Evolutionary conservation across 805 yeast species (phyloP).

Genomic region (Yamadazyma phyllophila): DNA sequence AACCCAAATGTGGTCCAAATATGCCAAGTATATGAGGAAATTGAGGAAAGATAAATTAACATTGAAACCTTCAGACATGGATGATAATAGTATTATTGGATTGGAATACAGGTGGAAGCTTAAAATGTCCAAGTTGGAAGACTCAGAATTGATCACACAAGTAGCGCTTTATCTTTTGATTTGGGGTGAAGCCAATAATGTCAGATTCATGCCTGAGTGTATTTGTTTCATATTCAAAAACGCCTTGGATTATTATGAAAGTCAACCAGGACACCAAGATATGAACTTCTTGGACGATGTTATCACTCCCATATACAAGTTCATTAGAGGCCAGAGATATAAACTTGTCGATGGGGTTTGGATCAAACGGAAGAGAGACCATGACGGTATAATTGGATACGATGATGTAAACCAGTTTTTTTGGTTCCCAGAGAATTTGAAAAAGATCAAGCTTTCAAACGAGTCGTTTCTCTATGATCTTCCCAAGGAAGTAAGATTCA

Average conservation of each 20-base stretch:
- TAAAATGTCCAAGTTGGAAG: slow-evolving; percentile 54
- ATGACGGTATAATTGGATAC: slow-evolving; percentile 55
- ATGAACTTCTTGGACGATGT: slow-evolving; percentile 36
- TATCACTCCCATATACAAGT: slow-evolving; percentile 53
- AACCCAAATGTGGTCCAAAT: slow-evolving; percentile 20
- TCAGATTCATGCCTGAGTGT: slow-evolving; percentile 48
- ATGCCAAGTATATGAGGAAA: slow-evolving; percentile 12
- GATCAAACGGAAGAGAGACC: slow-evolving; percentile 65
- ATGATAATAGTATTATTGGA: slow-evolving; percentile 14
- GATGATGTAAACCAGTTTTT: slow-evolving; percentile 54
- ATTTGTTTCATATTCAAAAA: slow-evolving; percentile 33
- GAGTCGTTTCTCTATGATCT: slow-evolving; percentile 28
- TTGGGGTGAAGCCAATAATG: slow-evolving; percentile 79
- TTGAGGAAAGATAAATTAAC: slow-evolving; percentile 41
- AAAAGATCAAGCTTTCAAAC: slow-evolving; percentile 30
- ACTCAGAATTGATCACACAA: slow-evolving; percentile 61
- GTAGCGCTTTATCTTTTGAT: slow-evolving; percentile 59
- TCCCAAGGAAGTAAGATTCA: slow-evolving; percentile 30
- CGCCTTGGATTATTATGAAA: slow-evolving; percentile 22
- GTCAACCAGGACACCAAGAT: neutral
- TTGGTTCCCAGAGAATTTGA: slow-evolving; percentile 43
- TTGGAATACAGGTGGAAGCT: slow-evolving; percentile 59
- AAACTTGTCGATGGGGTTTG: slow-evolving; percentile 52
- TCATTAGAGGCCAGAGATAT: slow-evolving; percentile 66
- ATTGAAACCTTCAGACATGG: slow-evolving; percentile 8